A percentile compares a stretch with the other conserved stretches of the same genome.
Evolutionary conservation across 1,284 basidiomycete species (phyloP).

Genomic region (Puccinia triticina): DNA sequence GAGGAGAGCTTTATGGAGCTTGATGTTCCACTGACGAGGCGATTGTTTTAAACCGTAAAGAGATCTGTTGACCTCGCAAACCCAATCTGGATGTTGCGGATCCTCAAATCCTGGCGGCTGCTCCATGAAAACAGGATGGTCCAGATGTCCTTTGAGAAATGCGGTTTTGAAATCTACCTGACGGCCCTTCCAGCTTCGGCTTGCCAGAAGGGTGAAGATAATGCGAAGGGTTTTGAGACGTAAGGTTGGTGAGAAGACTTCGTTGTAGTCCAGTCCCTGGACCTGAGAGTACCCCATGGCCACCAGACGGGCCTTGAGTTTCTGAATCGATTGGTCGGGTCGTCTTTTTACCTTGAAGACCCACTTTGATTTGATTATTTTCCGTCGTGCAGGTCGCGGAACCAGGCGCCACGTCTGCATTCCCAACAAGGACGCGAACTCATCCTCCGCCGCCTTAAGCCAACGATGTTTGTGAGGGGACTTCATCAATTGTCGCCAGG

Average conservation of each 20-base stretch:
- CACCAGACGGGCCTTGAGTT: background rate
- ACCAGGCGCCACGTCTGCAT: conserved; percentile 4
- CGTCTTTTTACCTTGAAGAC: too few relatives aligned
- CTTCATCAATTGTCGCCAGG: background rate
- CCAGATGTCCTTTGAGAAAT: background rate
- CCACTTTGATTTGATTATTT: background rate
- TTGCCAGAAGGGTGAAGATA: background rate
- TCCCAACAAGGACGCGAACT: background rate
- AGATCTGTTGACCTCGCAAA: background rate
- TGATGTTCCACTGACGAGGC: background rate
- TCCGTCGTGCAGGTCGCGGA: background rate
- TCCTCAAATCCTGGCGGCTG: background rate
- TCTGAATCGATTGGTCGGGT: too few relatives aligned
- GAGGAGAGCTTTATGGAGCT: conserved; percentile 1
- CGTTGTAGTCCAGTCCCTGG: too few relatives aligned
- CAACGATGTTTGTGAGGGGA: background rate
- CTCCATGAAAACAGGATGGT: background rate
- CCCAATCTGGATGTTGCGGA: background rate
- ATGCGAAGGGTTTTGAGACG: too few relatives aligned
- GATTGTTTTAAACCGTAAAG: conserved; percentile 13
- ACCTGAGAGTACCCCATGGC: too few relatives aligned
- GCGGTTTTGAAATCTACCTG: too few relatives aligned
- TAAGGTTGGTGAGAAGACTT: too few relatives aligned
- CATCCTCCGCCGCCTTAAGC: background rate
- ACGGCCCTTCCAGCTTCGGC: too few relatives aligned